phyloP scores from a whole-genome alignment of 352 stramenopile genomes.

The Globisporangium radiosum region DNA sequence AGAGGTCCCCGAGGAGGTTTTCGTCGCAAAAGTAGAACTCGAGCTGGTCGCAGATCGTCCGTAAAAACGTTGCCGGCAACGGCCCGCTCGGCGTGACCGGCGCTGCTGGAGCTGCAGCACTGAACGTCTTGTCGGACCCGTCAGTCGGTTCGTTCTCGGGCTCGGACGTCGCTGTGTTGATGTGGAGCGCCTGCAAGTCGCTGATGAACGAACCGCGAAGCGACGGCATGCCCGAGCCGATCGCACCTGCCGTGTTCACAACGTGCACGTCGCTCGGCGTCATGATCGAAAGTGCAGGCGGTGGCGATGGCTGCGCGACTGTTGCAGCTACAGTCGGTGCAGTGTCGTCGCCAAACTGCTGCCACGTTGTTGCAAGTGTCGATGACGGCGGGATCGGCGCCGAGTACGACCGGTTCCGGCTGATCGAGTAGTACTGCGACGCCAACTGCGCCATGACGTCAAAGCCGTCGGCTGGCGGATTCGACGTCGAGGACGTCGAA shows the following conservation, averaged over 20 bases:
- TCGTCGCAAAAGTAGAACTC: conserved; percentile 89
- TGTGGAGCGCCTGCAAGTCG: conserved; percentile 44
- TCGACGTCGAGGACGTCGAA: neutral
- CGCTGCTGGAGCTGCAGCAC: no score
- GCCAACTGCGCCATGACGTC: conserved; percentile 81
- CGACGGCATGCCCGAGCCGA: conserved; percentile 47
- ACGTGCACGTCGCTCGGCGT: conserved; percentile 20
- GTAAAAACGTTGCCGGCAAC: conserved; percentile 73
- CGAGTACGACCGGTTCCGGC: conserved; percentile 65
- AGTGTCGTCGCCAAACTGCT: conserved; percentile 47
- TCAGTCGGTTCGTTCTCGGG: conserved; percentile 39
- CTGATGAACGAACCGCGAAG: conserved; percentile 20
- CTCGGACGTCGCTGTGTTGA: conserved; percentile 23
- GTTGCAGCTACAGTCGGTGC: conserved; percentile 10
- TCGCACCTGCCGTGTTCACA: conserved; percentile 40
- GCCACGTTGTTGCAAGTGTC: conserved; percentile 41
- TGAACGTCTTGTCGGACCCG: conserved; percentile 17
- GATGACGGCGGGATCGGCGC: conserved; percentile 59
- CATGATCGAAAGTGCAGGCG: conserved; percentile 45
- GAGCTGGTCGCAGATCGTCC: conserved; percentile 83
- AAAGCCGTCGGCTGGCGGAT: conserved; percentile 29
- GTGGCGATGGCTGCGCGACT: conserved; percentile 22
- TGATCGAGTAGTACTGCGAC: conserved; percentile 73
- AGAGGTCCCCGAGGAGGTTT: conserved; percentile 79
- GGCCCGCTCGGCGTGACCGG: conserved; percentile 14